Percentiles rank a stretch among this genome's conserved stretches.
Evolutionary conservation across 2,329 filamentous ascomycete genomes (phyloP).

Genomic region (Stachybotrys chlorohalonatus): DNA sequence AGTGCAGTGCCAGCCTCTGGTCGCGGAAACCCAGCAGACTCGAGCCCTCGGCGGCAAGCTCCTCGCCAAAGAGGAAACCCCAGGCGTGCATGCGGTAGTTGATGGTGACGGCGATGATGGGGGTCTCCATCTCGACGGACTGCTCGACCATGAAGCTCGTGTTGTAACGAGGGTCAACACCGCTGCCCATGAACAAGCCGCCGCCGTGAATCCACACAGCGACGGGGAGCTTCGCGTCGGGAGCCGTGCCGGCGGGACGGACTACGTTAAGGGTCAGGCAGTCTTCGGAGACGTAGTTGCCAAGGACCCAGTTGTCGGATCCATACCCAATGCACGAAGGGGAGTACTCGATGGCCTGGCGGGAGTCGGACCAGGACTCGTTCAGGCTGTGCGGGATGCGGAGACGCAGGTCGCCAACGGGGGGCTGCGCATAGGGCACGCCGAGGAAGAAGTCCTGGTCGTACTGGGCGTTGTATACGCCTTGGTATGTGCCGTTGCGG

Average conservation of each 20-base stretch:
- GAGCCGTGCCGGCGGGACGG: slow-evolving; percentile 4
- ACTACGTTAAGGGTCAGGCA: slow-evolving; percentile 9
- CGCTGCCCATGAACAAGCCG: neutral
- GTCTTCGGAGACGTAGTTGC: slow-evolving; percentile 2
- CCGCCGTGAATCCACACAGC: neutral
- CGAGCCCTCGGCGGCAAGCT: neutral
- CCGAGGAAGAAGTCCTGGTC: slow-evolving; percentile 42
- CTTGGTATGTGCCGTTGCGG: slow-evolving; percentile 37
- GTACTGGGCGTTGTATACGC: slow-evolving; percentile 27
- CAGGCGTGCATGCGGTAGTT: neutral
- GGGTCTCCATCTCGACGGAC: neutral
- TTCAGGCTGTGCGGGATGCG: slow-evolving; percentile 37
- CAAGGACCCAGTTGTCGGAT: neutral
- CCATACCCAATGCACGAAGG: slow-evolving; percentile 6
- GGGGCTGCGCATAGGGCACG: slow-evolving; percentile 44
- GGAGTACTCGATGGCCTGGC: slow-evolving; percentile 25
- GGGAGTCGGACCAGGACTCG: slow-evolving; percentile 25
- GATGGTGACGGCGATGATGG: neutral
- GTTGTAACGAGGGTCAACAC: neutral
- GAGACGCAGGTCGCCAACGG: slow-evolving; percentile 42
- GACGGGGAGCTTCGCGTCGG: slow-evolving; percentile 5
- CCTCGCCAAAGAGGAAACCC: neutral
- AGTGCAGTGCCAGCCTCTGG: neutral
- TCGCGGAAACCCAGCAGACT: neutral
- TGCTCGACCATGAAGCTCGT: neutral